Evolutionary conservation across 2,329 filamentous ascomycete species (phyloP), one percentile per base, ranked within the genome.

Genomic region (Arthrobotrys sphaeroides): DNA sequence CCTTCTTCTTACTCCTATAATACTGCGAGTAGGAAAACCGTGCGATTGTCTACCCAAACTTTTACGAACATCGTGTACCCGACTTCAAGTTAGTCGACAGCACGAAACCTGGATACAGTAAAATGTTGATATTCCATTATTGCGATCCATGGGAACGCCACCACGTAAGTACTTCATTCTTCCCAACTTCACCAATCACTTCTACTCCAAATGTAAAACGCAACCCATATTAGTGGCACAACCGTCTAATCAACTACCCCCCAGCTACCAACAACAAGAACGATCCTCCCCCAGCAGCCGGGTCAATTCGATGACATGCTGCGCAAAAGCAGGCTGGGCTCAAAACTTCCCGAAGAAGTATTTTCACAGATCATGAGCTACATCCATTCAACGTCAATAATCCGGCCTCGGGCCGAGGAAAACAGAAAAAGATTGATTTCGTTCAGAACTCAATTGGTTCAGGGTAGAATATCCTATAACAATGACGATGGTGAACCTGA

Each of bases 71-170:
- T 79, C 79, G 83, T 49, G 84, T 88, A 16, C 80, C 84, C 47
- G 79, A 85, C 1, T 88, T 89, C 81, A 77, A 81, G 10, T 83
- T 88, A 12, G 78, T 79, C 31, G 86, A 90, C 75, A 78, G 78
- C 0, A 84, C 84, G 0, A 84, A 84, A 66, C 84, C 86, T 0
- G 88, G 88, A 1, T 85, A 89, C 78, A 82, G 86, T 12, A 85
- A 86, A 77, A 85, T 89, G 65, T 81, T 90, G 0, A 85, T 85
- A 0, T 82, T 90, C 42, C 89, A 86, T 79, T 83, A 90, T 1
- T 85, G 90, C 2, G 88, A 90, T 77, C 88, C 88, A 0, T 45
- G 10, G 10, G 7, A 38, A 9, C 26, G 7, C 20, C 16, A 47
- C 24, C 10, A 4, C 12, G 40, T 62, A 49, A 28, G 40, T 22